Percentiles rank a stretch among this genome's conserved stretches.
Evolutionary conservation across 1,284 basidiomycete species (phyloP).

Genomic region (Ustilago shanxiensis): DNA sequence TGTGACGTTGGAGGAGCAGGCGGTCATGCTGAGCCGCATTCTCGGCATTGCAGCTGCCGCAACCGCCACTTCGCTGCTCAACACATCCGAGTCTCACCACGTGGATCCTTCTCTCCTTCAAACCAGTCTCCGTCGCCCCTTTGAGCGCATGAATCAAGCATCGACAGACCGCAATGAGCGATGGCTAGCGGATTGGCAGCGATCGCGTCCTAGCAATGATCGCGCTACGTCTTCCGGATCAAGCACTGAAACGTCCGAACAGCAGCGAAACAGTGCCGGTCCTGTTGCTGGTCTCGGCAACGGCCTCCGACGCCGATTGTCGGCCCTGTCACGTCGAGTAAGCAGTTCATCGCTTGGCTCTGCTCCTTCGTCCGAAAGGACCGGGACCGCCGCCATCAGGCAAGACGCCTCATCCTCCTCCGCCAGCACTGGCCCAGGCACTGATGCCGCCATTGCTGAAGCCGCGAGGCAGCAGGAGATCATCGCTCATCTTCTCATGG

Average conservation of each 20-base stretch:
- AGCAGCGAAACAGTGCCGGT: constrained; percentile 2
- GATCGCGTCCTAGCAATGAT: constrained; percentile 3
- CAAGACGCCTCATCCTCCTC: background rate
- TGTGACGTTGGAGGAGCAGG: constrained; percentile 67
- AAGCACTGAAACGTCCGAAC: background rate
- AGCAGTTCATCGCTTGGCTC: constrained; percentile 6
- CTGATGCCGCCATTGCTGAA: background rate
- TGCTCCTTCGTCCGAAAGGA: background rate
- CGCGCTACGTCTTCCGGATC: background rate
- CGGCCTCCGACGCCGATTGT: constrained; percentile 45
- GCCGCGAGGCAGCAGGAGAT: constrained; percentile 38
- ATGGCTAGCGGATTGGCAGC: constrained; percentile 41
- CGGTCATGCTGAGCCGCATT: constrained; percentile 66
- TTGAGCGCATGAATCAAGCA: constrained; percentile 40
- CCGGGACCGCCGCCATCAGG: background rate
- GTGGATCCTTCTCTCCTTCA: constrained; percentile 53
- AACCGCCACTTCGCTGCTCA: constrained; percentile 66
- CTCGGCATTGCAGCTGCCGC: constrained; percentile 65
- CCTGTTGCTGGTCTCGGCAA: constrained; percentile 20
- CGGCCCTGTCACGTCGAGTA: constrained; percentile 31
- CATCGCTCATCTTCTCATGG: constrained; percentile 33
- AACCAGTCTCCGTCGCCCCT: constrained; percentile 44
- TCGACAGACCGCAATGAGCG: constrained; percentile 22
- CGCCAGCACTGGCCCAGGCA: background rate
- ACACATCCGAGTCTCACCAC: constrained; percentile 36